A percentile compares a stretch with the other conserved stretches of the same genome.
Conservation (phyloP, 345 rosid genomes). For the Lagerstroemia speciosa region DNA sequence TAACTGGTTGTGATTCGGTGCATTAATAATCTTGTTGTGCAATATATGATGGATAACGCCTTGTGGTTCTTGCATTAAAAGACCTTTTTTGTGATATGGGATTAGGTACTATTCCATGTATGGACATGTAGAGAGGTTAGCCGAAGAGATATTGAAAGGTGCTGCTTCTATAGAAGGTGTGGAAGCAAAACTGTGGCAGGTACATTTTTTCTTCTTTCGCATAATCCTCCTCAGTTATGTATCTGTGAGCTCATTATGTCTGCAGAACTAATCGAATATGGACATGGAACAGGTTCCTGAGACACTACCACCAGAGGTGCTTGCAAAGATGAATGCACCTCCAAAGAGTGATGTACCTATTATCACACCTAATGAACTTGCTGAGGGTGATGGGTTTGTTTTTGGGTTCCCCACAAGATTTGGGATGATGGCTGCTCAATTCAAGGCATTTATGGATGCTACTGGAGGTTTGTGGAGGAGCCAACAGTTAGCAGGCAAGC, state of each 20-base stretch:
- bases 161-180: conserved; percentile 38
- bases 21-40: too few species aligned
- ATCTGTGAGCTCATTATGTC: background rate
- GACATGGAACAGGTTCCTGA: conserved; percentile 58
- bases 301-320: conserved; percentile 76
- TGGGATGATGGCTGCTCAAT: conserved; percentile 99
- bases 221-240: background rate
- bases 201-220: conserved; percentile 19
- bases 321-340: conserved; percentile 84
- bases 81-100: conserved; percentile 6
- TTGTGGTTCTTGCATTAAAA: background rate
- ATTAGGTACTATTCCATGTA: conserved; percentile 5
- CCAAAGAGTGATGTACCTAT: conserved; percentile 74
- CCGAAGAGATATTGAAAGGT: conserved; percentile 38
- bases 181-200: conserved; percentile 96
- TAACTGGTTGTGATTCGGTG: background rate
- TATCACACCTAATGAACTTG: conserved; percentile 58
- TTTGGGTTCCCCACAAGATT: conserved; percentile 98
- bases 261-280: background rate
- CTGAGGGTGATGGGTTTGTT: conserved; percentile 88
- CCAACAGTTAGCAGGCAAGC: conserved; percentile 88
- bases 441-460: conserved; percentile 87
- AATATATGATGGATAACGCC: background rate
- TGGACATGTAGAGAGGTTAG: conserved; percentile 31
- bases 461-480: conserved; percentile 95